Base-by-base conservation (phyloP, 129 eudicot genomes). In the Flaveria linearis region DNA sequence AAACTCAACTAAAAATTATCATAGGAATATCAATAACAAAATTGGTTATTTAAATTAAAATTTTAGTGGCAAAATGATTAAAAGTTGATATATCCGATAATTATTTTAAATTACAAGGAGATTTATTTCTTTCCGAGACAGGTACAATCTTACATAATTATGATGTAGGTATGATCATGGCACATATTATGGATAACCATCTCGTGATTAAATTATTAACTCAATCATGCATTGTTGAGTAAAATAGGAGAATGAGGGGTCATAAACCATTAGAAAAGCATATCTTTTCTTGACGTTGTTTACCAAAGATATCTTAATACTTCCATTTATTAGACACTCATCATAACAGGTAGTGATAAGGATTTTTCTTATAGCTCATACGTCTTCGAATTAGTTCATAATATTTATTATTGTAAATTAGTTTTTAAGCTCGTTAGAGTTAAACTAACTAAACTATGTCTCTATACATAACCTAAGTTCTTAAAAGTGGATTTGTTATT, bases 111-210 rank as follows among this genome's bases (percentile, higher is more conserved):
- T 20, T 26, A 56, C 30, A 56, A 56, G 9, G 11, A 20, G 63
- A 56, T 55, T 55, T 55, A 2, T 68, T 43, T 43, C 5, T 10
- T 17, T 22, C 20, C 26, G 0, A 25, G 2, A 23, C 60, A 45
- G 12, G 71, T 33, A 56, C 17, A 17, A 36, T 17, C 43, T 80
- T 53, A 58, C 84, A 68, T 56, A 30, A 67, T 8, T 22, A 20
- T 73, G 79, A 73, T 67, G 79, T 66, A 14, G 30, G 79, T 28
- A 55, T 80, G 83, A 80, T 30, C 79, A 73, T 65, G 52, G 42
- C 79, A 73, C 28, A 45, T 80, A 67, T 28, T 69, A 51, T 70
- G 64, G 77, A 71, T 78, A 78, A 78, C 14, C 65, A 69, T 73
- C 79, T 25, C 9, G 28, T 22, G 41, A 73, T 43, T 80, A 80